phyloP scores from a whole-genome alignment of 148 eudicot species.

The Chenopodium album region DNA sequence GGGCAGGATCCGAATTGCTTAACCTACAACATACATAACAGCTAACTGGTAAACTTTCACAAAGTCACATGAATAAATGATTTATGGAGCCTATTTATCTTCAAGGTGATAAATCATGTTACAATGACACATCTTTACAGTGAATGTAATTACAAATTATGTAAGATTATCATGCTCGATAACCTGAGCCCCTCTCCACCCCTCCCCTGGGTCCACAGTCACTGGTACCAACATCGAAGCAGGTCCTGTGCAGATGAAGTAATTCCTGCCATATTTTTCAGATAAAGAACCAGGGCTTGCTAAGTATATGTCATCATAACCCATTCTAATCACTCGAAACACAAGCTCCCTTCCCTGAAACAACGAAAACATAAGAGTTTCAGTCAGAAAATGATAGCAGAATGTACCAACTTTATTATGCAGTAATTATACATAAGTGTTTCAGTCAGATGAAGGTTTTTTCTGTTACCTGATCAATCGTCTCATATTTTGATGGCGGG shows the following conservation, averaged over 20 bases:
- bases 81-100: not conserved
- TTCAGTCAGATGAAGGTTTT: not conserved
- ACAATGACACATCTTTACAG: slow-evolving; percentile 24
- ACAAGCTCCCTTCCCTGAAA: slow-evolving; percentile 70
- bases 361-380: not conserved
- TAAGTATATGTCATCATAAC: slow-evolving; percentile 73
- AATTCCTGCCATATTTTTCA: slow-evolving; percentile 58
- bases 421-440: not conserved
- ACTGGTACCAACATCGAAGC: slow-evolving; percentile 79
- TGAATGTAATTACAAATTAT: slow-evolving; percentile 19
- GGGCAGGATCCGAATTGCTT: not conserved
- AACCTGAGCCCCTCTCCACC: slow-evolving; percentile 87
- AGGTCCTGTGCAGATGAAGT: slow-evolving; percentile 85
- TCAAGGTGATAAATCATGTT: not conserved
- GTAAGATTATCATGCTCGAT: slow-evolving; percentile 86
- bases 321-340: slow-evolving; percentile 72
- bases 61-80: not conserved
- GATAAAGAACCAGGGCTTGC: slow-evolving; percentile 79
- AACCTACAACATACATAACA: not conserved
- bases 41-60: not conserved
- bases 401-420: too few species aligned
- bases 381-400: not conserved
- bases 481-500: slow-evolving; percentile 77
- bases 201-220: slow-evolving; percentile 70
- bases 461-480: slow-evolving; percentile 70